Conservation (phyloP, 805 yeast species). For the Candida ipomoeae region DNA sequence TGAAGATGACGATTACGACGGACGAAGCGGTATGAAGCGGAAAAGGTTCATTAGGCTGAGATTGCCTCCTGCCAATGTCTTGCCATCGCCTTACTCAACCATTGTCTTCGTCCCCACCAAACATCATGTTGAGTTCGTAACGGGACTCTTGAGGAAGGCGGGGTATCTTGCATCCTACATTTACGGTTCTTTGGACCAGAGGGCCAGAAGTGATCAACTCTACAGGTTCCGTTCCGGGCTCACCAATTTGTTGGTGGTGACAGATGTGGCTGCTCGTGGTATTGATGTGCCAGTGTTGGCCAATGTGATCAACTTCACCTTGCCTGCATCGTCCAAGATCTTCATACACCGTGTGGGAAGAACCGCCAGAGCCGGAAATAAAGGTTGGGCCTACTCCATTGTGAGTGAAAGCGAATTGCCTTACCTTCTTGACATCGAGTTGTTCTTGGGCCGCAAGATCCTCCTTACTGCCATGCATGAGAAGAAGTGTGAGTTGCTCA, state of each 20-base stretch:
- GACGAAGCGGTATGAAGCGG: constrained; percentile 26
- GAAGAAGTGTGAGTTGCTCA: constrained; percentile 50
- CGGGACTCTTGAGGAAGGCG: constrained; percentile 62
- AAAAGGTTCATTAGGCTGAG: constrained; percentile 48
- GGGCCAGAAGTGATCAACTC: constrained; percentile 86
- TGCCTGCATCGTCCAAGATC: constrained; percentile 89
- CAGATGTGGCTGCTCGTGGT: constrained; percentile 99
- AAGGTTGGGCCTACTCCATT: constrained; percentile 95
- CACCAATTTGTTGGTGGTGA: constrained; percentile 85
- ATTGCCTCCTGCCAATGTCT: constrained; percentile 73
- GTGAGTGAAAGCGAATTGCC: constrained; percentile 84
- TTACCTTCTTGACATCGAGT: constrained; percentile 81
- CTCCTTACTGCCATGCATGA: constrained; percentile 67
- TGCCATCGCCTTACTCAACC: constrained; percentile 84
- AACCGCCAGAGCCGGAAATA: constrained; percentile 98
- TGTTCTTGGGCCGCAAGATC: constrained; percentile 82
- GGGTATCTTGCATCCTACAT: constrained; percentile 88
- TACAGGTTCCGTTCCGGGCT: constrained; percentile 80
- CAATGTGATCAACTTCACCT: constrained; percentile 85
- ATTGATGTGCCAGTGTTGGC: constrained; percentile 96
- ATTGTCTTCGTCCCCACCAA: constrained; percentile 94
- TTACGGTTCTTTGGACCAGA: constrained; percentile 93
- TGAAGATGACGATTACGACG: constrained; percentile 30
- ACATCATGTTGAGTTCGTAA: constrained; percentile 93
- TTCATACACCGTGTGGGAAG: constrained; percentile 98